A percentile compares a stretch with the other conserved stretches of the same genome.
phyloP scores from a whole-genome alignment of 805 yeast species.

The Kuraishia capsulata region DNA sequence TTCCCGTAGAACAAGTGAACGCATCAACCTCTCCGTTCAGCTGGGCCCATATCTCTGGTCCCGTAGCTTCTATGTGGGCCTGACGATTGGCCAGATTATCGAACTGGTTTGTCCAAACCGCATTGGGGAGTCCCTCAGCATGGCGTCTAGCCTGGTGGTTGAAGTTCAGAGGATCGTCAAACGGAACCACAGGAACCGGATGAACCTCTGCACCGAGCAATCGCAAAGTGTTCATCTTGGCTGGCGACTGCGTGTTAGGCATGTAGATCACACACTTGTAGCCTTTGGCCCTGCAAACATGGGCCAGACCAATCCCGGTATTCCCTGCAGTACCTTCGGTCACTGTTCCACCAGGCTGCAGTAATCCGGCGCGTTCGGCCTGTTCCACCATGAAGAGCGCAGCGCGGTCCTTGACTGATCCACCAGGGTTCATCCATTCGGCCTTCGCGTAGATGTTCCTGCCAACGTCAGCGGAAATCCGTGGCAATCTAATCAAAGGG shows the following conservation, averaged over 20 bases:
- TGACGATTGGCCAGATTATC: constrained; percentile 83
- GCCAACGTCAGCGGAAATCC: constrained; percentile 48
- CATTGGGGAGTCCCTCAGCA: constrained; percentile 67
- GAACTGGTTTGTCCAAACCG: constrained; percentile 91
- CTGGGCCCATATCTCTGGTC: constrained; percentile 89
- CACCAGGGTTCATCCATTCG: constrained; percentile 91
- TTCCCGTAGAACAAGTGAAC: constrained; percentile 86
- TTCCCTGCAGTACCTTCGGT: constrained; percentile 95
- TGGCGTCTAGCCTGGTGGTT: constrained; percentile 83
- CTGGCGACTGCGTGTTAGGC: constrained; percentile 84
- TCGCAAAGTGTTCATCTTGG: constrained; percentile 65
- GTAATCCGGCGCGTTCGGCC: constrained; percentile 61
- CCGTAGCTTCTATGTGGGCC: constrained; percentile 84
- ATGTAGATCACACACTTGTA: constrained; percentile 80
- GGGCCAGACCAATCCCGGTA: constrained; percentile 90
- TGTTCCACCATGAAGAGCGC: constrained; percentile 70
- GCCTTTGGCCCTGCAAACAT: constrained; percentile 71
- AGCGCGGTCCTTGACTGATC: constrained; percentile 86
- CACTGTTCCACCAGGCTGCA: constrained; percentile 73
- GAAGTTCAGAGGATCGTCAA: constrained; percentile 73
- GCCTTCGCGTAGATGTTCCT: constrained; percentile 83
- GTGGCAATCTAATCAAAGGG: constrained; percentile 60
- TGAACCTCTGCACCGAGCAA: constrained; percentile 78
- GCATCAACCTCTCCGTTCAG: constrained; percentile 71
- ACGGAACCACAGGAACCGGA: constrained; percentile 85